Conservation (phyloP, 2,329 filamentous ascomycete genomes). For the Talaromyces sp. region DNA sequence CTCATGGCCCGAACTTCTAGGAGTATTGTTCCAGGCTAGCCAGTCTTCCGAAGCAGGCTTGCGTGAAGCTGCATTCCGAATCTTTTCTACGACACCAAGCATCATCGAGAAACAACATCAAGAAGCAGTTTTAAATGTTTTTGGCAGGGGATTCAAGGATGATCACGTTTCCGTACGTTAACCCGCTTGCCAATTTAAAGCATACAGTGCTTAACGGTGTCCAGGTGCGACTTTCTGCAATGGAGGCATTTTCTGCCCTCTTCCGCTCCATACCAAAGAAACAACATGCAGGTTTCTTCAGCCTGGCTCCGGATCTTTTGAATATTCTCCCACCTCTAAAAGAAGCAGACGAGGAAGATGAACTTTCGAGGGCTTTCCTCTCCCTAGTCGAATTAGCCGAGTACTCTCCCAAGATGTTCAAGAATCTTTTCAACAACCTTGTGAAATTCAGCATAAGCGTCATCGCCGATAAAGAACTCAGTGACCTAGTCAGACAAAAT, state of each 20-base stretch:
- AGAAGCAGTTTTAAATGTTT: conserved; percentile 79
- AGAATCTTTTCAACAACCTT: conserved; percentile 82
- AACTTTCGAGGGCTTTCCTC: conserved; percentile 82
- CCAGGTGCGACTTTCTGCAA: conserved; percentile 83
- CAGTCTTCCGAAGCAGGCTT: conserved; percentile 77
- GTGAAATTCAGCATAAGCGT: conserved; percentile 91
- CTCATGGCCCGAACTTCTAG: conserved; percentile 83
- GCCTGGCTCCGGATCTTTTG: conserved; percentile 81
- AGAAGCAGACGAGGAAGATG: conserved; percentile 81
- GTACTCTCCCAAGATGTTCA: conserved; percentile 96
- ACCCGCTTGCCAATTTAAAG: not conserved
- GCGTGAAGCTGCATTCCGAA: conserved; percentile 87
- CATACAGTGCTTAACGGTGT: conserved; percentile 10
- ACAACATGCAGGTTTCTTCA: conserved; percentile 79
- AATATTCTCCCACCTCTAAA: conserved; percentile 94
- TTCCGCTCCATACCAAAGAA: conserved; percentile 89
- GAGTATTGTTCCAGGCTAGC: conserved; percentile 81
- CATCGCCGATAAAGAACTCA: conserved; percentile 91
- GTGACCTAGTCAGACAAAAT: conserved; percentile 85
- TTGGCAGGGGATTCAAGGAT: conserved; percentile 88
- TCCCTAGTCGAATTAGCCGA: conserved; percentile 93
- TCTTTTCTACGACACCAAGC: conserved; percentile 89
- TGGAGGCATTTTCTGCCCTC: conserved; percentile 95
- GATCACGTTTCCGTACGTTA: conserved; percentile 65
- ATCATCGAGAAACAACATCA: conserved; percentile 97